These are phyloP conservation scores for Colletotrichum kahawae DNA, from an alignment of 2,329 filamentous ascomycete species.

Conservation along the genomic window DNA sequence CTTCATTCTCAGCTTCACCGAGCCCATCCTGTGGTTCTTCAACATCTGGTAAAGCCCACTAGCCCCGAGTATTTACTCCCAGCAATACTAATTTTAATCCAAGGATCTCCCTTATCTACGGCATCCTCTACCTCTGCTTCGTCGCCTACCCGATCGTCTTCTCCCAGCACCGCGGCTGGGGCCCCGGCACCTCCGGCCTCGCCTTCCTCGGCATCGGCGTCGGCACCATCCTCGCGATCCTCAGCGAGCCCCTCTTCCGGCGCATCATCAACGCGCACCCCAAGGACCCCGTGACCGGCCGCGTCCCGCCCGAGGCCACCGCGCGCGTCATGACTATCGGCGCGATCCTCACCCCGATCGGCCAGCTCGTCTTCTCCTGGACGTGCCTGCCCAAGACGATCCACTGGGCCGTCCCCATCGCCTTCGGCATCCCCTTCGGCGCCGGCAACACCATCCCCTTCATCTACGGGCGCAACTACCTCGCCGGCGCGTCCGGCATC, in stretches of 20 bases:
- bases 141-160: slow-evolving; percentile 91
- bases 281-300: slow-evolving; percentile 76
- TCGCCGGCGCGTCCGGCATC: slow-evolving; percentile 76
- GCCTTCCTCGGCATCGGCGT: slow-evolving; percentile 77
- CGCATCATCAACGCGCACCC: slow-evolving; percentile 79
- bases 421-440: slow-evolving; percentile 81
- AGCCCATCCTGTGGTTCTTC: slow-evolving; percentile 81
- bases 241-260: slow-evolving; percentile 74
- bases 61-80: slow-evolving; percentile 11
- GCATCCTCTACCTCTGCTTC: slow-evolving; percentile 88
- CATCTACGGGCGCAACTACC: slow-evolving; percentile 82
- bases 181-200: slow-evolving; percentile 73
- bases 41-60: slow-evolving; percentile 59
- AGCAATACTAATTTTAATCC: no score
- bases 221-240: slow-evolving; percentile 66
- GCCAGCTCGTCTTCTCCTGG: slow-evolving; percentile 88
- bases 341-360: slow-evolving; percentile 74
- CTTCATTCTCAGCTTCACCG: slow-evolving; percentile 76
- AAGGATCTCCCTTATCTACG: slow-evolving; percentile 81
- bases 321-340: slow-evolving; percentile 82
- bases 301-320: slow-evolving; percentile 77
- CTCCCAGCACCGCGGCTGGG: slow-evolving; percentile 76
- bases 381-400: slow-evolving; percentile 79
- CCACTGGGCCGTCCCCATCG: slow-evolving; percentile 81
- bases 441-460: slow-evolving; percentile 79